Base-by-base conservation (phyloP, 179 eudicot species). In the Silene vulgaris region DNA sequence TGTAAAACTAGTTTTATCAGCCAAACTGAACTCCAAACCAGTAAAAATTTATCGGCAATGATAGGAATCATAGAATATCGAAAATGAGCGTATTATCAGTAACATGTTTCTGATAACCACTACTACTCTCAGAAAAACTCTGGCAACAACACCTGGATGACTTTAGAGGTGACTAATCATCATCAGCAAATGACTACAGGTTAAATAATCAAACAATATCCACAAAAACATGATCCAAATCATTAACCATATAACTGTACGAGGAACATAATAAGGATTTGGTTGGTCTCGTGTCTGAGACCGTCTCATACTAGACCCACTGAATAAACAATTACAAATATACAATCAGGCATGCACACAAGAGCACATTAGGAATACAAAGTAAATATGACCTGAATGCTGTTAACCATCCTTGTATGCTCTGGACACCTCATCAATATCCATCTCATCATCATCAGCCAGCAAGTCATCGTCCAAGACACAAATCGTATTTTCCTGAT, bases 401-500 rank as follows among this genome's bases (percentile, higher is more conserved):
- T 26, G 43, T 82, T 66, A 82, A 26, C 21, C 66, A 56, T 87
- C 86, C 77, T 83, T 79, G 81, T 90, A 89, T 64, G 87, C 90
- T 23, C 74, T 74, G 71, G 62, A 80, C 80, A 93, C 77, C 75
- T 91, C 98, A 14, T 80, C 90, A 76, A 93, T 67, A 73, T 91
- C 97, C 97, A 93, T 91, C 83, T 91, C 98, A 76, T 81, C 83
- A 57, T 80, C 89, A 65, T 84, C 82, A 3, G 66, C 17, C 64
- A 76, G 54, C 35, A 74, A 71, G 72, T 57, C 86, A 78, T 78
- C 88, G 62, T 83, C 87, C 30, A 86, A 76, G 69, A 76, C 79
- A 64, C 61, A 73, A 56, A 83, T 48, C 37, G 72, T 79, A n/a
- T 78, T 83, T 69, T 85, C 82, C 52, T 83, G 73, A 52, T 73